Evolutionary conservation across 495 filamentous ascomycete species (phyloP).

Genomic region (Penicillium soppii): DNA sequence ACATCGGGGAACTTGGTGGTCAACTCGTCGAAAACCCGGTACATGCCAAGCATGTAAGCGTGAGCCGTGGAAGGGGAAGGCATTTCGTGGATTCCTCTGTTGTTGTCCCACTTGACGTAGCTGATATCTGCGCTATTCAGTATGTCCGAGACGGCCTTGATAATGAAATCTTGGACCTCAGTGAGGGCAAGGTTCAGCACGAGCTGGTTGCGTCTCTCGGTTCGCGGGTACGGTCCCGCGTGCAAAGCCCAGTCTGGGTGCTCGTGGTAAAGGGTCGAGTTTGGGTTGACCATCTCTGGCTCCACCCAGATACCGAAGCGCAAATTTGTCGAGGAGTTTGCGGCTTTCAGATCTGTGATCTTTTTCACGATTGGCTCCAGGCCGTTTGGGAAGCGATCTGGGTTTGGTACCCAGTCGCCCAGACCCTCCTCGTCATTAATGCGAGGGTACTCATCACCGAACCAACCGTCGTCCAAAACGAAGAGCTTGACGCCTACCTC

Average conservation of each 20-base stretch:
- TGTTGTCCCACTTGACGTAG: constrained; percentile 62
- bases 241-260: constrained; percentile 58
- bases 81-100: constrained; percentile 53
- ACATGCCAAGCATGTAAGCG: constrained; percentile 54
- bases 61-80: constrained; percentile 47
- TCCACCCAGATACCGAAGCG: constrained; percentile 59
- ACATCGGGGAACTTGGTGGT: constrained; percentile 53
- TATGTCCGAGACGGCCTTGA: constrained; percentile 43
- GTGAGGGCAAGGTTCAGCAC: constrained; percentile 51
- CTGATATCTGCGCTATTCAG: constrained; percentile 47
- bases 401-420: constrained; percentile 56
- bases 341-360: constrained; percentile 41
- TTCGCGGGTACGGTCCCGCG: constrained; percentile 50
- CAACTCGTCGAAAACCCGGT: constrained; percentile 52
- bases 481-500: constrained; percentile 51
- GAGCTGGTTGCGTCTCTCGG: constrained; percentile 48
- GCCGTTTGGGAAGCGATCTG: constrained; percentile 52
- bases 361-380: constrained; percentile 41
- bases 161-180: constrained; percentile 57
- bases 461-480: constrained; percentile 60
- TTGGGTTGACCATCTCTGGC: constrained; percentile 59
- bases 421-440: constrained; percentile 47
- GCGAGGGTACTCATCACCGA: constrained; percentile 54
- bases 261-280: constrained; percentile 49
- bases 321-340: constrained; percentile 40